These are phyloP conservation scores for Periconia macrospinosa DNA, from an alignment of 2,329 filamentous ascomycete species.

Conservation along the genomic window DNA sequence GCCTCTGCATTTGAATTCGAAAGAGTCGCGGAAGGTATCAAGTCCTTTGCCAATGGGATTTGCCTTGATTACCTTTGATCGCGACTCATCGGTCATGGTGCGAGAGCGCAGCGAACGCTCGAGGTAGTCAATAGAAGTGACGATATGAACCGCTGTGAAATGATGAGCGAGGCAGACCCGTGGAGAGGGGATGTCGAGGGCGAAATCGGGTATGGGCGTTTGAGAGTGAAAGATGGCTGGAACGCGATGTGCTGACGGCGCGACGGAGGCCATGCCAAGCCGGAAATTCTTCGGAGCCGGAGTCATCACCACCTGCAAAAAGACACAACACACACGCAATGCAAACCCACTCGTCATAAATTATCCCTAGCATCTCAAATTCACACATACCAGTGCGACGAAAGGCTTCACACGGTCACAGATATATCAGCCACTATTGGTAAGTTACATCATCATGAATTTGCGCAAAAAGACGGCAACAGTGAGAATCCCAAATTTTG, in stretches of 20 bases:
- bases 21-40: slow-evolving; percentile 13
- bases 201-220: slow-evolving; percentile 8
- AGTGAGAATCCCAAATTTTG: slow-evolving; percentile 15
- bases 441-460: slow-evolving; percentile 4
- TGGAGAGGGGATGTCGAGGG: slow-evolving; percentile 12
- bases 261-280: slow-evolving; percentile 9
- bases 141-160: slow-evolving; percentile 10
- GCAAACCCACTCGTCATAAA: slow-evolving; percentile 1
- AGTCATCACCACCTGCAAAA: slow-evolving; percentile 11
- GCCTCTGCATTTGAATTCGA: slow-evolving; percentile 7
- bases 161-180: slow-evolving; percentile 10
- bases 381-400: background rate
- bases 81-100: slow-evolving; percentile 9
- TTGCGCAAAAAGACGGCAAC: slow-evolving; percentile 11
- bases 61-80: slow-evolving; percentile 14
- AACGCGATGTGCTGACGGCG: slow-evolving; percentile 6
- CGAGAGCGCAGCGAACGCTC: slow-evolving; percentile 4
- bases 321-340: slow-evolving; percentile 2
- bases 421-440: slow-evolving; percentile 1
- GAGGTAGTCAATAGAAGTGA: slow-evolving; percentile 12
- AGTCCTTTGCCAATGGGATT: slow-evolving; percentile 13
- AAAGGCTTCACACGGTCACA: background rate
- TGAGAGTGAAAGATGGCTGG: slow-evolving; percentile 12
- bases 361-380: slow-evolving; percentile 1
- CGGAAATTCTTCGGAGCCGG: slow-evolving; percentile 11